These are phyloP conservation scores for Zoysia pacifica DNA, from an alignment of 176 grass and related monocot species.

Conservation along the genomic window DNA sequence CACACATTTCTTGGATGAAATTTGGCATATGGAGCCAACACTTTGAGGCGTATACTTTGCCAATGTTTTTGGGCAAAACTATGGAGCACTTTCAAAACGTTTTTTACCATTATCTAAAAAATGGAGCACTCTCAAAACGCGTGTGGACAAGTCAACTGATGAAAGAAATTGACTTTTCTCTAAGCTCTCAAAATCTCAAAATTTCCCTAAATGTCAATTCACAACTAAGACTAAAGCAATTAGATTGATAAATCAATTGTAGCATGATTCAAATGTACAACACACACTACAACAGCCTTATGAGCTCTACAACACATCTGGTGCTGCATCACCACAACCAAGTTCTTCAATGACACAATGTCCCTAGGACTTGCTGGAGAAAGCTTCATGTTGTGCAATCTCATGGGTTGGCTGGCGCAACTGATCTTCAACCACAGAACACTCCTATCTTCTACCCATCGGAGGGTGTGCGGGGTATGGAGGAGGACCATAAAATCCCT, in stretches of 20 bases:
- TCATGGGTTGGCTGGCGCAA: conserved; percentile 18
- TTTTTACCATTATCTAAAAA: too few species aligned
- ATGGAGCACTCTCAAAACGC: too few species aligned
- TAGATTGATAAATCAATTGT: conserved; percentile 14
- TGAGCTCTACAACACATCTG: conserved; percentile 21
- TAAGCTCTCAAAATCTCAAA: too few species aligned
- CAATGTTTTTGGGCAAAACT: neutral
- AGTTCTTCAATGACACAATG: conserved; percentile 11
- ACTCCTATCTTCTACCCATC: conserved; percentile 35
- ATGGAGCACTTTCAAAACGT: conserved; percentile 11
- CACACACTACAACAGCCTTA: conserved; percentile 38
- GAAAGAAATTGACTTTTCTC: too few species aligned
- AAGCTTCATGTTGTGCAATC: conserved; percentile 12
- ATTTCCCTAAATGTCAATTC: too few species aligned
- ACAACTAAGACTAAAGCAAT: conserved; percentile 2
- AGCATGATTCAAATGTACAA: conserved; percentile 45
- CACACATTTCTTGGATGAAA: too few species aligned
- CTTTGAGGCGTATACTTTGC: too few species aligned
- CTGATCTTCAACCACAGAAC: conserved; percentile 15
- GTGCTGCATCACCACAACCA: conserved; percentile 29
- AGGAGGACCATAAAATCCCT: conserved; percentile 48
- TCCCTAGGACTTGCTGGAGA: neutral
- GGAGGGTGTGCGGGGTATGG: too few species aligned
- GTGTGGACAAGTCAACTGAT: too few species aligned
- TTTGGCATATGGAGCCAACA: too few species aligned